A percentile compares a stretch with the other conserved stretches of the same genome.
Conservation (phyloP, 2,329 filamentous ascomycete genomes). For the Penicillium aurantiogriseum region DNA sequence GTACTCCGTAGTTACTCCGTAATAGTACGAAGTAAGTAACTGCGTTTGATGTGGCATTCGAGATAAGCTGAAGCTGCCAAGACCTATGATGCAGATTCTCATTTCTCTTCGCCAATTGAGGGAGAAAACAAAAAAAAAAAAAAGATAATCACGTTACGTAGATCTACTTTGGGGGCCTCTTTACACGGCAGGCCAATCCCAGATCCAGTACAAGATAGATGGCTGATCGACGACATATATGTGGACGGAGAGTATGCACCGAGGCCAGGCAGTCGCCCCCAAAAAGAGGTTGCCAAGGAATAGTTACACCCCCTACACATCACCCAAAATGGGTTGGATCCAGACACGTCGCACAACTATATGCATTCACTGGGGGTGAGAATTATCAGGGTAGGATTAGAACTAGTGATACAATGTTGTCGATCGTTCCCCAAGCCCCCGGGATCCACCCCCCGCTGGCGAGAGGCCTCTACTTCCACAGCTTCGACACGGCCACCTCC, state of each 20-base stretch:
- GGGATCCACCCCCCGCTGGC: not conserved
- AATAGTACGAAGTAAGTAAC: not conserved
- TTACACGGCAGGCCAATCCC: not conserved
- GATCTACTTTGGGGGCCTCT: not conserved
- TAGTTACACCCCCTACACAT: not conserved
- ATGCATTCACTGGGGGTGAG: constrained; percentile 8
- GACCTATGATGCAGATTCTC: not conserved
- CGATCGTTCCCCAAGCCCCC: constrained; percentile 6
- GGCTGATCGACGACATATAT: not conserved
- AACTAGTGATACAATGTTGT: constrained; percentile 29
- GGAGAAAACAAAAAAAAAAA: too few relatives aligned
- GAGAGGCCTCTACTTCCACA: constrained; percentile 34
- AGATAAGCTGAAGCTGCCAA: constrained; percentile 2
- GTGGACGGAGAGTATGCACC: not conserved
- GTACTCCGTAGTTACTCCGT: not conserved
- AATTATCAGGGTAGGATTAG: constrained; percentile 17
- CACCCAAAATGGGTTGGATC: not conserved
- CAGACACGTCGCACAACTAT: constrained; percentile 10
- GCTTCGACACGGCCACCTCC: constrained; percentile 55
- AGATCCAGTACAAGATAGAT: not conserved
- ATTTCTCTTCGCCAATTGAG: not conserved
- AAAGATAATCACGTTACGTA: not conserved
- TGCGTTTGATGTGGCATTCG: not conserved
- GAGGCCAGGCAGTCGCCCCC: not conserved
- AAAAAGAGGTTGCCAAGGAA: not conserved